Evolutionary conservation across 2,329 filamentous ascomycete genomes (phyloP).

Genomic region (Lachnellula occidentalis): DNA sequence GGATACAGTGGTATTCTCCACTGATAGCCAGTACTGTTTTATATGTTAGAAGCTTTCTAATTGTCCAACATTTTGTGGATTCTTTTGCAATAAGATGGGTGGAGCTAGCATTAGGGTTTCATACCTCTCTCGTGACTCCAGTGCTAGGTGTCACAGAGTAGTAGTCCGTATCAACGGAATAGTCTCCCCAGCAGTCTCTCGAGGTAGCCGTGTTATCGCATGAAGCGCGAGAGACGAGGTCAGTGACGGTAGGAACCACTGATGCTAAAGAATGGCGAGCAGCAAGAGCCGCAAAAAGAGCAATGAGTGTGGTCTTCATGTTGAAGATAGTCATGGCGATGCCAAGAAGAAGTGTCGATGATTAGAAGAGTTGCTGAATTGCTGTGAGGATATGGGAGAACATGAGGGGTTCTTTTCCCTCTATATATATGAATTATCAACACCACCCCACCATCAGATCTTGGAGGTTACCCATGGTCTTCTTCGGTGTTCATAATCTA

Average conservation of each 20-base stretch:
- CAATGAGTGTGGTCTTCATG: constrained; percentile 26
- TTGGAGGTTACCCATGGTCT: neutral
- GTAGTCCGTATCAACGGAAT: constrained; percentile 29
- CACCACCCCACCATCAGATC: neutral
- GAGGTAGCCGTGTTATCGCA: constrained; percentile 29
- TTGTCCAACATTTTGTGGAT: too few relatives aligned
- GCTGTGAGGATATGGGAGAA: constrained; percentile 4
- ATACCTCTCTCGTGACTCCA: constrained; percentile 31
- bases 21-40: constrained; percentile 22
- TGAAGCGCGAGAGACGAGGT: constrained; percentile 12
- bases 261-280: constrained; percentile 17
- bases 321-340: constrained; percentile 13
- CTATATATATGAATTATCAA: neutral
- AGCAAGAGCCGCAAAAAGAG: constrained; percentile 16
- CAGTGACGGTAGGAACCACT: constrained; percentile 17
- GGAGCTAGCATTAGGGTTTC: neutral
- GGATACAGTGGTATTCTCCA: constrained; percentile 24
- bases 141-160: constrained; percentile 30
- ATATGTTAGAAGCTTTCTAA: neutral
- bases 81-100: neutral
- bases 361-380: neutral
- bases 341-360: constrained; percentile 12
- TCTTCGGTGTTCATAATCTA: too few relatives aligned
- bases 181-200: constrained; percentile 29
- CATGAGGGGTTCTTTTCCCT: neutral